phyloP scores from a whole-genome alignment of 2,329 filamentous ascomycete species.

The Colletotrichum destructivum region DNA sequence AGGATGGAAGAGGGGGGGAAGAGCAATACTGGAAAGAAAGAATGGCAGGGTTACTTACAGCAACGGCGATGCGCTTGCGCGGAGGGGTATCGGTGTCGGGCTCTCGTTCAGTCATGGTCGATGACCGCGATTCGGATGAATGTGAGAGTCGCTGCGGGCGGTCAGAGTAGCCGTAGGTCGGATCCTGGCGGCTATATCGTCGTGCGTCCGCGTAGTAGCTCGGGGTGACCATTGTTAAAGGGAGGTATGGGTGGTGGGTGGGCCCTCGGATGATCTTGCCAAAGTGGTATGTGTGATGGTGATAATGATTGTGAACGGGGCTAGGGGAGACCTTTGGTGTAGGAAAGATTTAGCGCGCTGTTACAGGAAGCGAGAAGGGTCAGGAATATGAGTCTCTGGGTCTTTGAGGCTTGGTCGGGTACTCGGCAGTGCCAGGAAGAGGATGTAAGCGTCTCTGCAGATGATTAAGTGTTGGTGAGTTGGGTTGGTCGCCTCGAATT shows the following conservation, averaged over 20 bases:
- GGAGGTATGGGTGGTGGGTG: background rate
- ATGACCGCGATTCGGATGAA: conserved; percentile 54
- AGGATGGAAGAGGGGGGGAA: background rate
- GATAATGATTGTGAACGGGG: background rate
- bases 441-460: conserved; percentile 3
- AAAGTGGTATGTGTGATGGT: too few relatives aligned
- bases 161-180: conserved; percentile 55
- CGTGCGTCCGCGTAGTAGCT: conserved; percentile 56
- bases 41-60: conserved; percentile 59
- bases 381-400: background rate
- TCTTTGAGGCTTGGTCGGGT: background rate
- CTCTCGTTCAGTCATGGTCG: conserved; percentile 58
- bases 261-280: conserved; percentile 3
- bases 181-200: conserved; percentile 58
- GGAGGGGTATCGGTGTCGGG: conserved; percentile 61
- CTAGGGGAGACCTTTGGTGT: background rate
- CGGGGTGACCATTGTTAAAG: conserved; percentile 59
- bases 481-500: background rate
- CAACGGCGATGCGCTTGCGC: conserved; percentile 72
- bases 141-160: conserved; percentile 54
- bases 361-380: conserved; percentile 41
- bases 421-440: background rate
- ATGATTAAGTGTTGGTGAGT: background rate
- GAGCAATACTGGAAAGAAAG: background rate
- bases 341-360: conserved; percentile 8